Evolutionary conservation across 352 stramenopile genomes (phyloP).

Genomic region (Phytophthora macrochlamydospora): DNA sequence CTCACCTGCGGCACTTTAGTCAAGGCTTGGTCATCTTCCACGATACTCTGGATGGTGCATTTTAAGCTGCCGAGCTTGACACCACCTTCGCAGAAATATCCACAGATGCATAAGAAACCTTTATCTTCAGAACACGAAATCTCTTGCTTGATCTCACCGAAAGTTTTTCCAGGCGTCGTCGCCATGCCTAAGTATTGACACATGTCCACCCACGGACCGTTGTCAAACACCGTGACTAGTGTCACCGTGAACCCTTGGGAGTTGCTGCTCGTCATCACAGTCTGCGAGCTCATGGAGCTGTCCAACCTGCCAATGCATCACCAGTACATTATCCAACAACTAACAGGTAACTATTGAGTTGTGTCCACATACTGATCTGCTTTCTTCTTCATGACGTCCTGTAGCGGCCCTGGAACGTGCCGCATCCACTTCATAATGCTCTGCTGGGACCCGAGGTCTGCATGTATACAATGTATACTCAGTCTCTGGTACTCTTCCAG

Average conservation of each 20-base stretch:
- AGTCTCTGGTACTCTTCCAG: slow-evolving; percentile 1
- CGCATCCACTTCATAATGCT: slow-evolving; percentile 84
- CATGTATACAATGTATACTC: neutral
- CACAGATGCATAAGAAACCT: neutral
- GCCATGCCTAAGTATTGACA: slow-evolving; percentile 61
- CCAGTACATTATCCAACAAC: slow-evolving; percentile 1
- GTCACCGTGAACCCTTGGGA: slow-evolving; percentile 46
- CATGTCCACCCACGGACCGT: slow-evolving; percentile 85
- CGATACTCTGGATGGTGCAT: slow-evolving; percentile 59
- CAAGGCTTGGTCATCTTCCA: slow-evolving; percentile 64
- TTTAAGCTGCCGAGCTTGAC: slow-evolving; percentile 70
- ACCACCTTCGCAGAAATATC: slow-evolving; percentile 42
- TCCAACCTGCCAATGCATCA: slow-evolving; percentile 40
- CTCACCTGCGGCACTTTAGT: slow-evolving; percentile 61
- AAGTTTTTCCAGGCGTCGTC: slow-evolving; percentile 55
- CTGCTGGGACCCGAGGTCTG: slow-evolving; percentile 62
- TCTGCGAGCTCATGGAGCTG: slow-evolving; percentile 35
- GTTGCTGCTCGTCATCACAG: slow-evolving; percentile 44
- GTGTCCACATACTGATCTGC: slow-evolving; percentile 38
- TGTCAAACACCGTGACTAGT: slow-evolving; percentile 79
- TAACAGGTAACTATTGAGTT: neutral
- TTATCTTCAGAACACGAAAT: neutral
- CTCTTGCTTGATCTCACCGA: slow-evolving; percentile 41
- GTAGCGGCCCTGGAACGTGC: slow-evolving; percentile 67
- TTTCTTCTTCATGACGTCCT: slow-evolving; percentile 81